Base-by-base conservation (phyloP, 495 filamentous ascomycete genomes). In the Tuber umbilicatum region DNA sequence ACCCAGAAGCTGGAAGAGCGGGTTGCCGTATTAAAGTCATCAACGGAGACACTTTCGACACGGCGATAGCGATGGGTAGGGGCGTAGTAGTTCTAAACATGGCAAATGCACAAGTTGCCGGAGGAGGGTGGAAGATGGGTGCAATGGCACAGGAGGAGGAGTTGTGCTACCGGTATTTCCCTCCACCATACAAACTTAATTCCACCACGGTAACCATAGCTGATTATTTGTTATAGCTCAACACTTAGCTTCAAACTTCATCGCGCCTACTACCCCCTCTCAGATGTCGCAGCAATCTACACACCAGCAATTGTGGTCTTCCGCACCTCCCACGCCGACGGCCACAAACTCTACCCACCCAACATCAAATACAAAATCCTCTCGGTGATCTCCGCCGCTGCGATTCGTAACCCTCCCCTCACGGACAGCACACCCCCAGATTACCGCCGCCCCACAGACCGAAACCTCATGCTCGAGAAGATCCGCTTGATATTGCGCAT, bases 81-180 rank as follows among this genome's bases (percentile, higher is more conserved):
- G 83, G 83, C 1, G 85, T 90, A 7, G 88, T 86, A 42, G 84
- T 91, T 23, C 84, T 92, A 41, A 91, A 91, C 79, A 85, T 90
- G 77, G 90, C 89, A 14, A 90, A 87, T 50, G 86, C 86, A 16
- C 42, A 71, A 2, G 80, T 70, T 0, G 80, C 85, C 19, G 90
- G 89, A 38, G 89, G 90, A 19, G 87, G 87, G n/a, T 91, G 86
- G 86, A 75, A 85, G 2, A 77, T 77, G 9, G 89, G 89, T 21
- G 75, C 87, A 7, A 80, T 84, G 42, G 89, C 90, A 3, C 90
- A 91, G 79, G 90, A 92, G 80, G 90, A 91, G 82, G 85, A 86
- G 2, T 82, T 91, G n/a, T 91, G 87, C 82, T 89, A 87, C 79
- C 87, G 80, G 78, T 79, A 68, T 23, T 60, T 64, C 45, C 55